Evolutionary conservation across 2,329 filamentous ascomycete species (phyloP).

Genomic region (Torrubiella hemipterigena): DNA sequence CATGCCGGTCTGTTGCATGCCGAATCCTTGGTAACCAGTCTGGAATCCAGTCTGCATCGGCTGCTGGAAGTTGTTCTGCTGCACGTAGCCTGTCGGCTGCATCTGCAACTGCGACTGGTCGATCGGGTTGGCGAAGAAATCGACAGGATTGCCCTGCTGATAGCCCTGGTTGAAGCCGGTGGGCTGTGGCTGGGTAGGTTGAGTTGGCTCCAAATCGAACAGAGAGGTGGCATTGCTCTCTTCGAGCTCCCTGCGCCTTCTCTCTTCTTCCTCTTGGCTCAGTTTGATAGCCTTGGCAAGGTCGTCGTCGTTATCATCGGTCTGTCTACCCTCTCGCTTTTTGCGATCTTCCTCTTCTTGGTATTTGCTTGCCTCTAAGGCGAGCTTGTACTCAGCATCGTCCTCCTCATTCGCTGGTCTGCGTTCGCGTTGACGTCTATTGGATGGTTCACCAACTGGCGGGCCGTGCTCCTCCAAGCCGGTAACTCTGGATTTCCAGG

Average conservation of each 20-base stretch:
- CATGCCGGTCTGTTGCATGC: slow-evolving; percentile 50
- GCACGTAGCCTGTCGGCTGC: slow-evolving; percentile 66
- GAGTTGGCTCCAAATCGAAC: slow-evolving; percentile 69
- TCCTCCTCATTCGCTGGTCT: slow-evolving; percentile 58
- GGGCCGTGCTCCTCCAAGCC: slow-evolving; percentile 74
- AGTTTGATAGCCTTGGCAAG: slow-evolving; percentile 89
- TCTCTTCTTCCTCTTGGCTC: slow-evolving; percentile 88
- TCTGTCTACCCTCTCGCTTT: slow-evolving; percentile 55
- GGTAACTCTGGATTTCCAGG: slow-evolving; percentile 93
- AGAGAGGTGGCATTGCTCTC: slow-evolving; percentile 73
- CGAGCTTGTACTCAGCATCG: slow-evolving; percentile 80
- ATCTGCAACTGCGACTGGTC: slow-evolving; percentile 63
- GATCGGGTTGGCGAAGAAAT: slow-evolving; percentile 94
- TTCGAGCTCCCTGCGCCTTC: slow-evolving; percentile 76
- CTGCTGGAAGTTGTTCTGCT: slow-evolving; percentile 38
- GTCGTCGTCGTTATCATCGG: slow-evolving; percentile 66
- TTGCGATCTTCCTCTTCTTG: slow-evolving; percentile 84
- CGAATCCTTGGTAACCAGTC: slow-evolving; percentile 55
- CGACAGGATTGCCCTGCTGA: slow-evolving; percentile 89
- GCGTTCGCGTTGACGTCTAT: slow-evolving; percentile 34
- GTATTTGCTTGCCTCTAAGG: slow-evolving; percentile 87
- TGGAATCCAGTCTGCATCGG: slow-evolving; percentile 37
- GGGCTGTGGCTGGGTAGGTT: slow-evolving; percentile 53
- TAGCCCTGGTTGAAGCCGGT: slow-evolving; percentile 96
- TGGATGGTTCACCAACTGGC: slow-evolving; percentile 20